Evolutionary conservation across 345 rosid species (phyloP).

Genomic region (Durio zibethinus): DNA sequence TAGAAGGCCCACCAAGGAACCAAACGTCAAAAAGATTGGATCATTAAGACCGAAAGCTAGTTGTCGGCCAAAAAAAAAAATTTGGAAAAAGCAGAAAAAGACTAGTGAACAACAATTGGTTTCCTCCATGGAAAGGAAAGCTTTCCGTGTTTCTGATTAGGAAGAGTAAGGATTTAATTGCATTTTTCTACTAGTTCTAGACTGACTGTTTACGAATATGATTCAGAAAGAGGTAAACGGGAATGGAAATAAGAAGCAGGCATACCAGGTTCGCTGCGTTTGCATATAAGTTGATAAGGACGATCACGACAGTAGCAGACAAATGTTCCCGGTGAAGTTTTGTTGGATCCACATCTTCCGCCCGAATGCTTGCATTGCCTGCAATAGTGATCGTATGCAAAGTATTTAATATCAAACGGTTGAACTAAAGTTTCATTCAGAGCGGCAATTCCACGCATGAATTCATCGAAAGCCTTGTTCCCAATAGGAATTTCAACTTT

Average conservation of each 20-base stretch:
- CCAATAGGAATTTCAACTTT: conserved; percentile 26
- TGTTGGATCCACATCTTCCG: conserved; percentile 47
- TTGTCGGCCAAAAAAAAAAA: background rate
- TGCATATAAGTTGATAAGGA: no score
- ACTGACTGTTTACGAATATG: no score
- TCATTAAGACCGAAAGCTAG: background rate
- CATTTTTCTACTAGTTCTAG: no score
- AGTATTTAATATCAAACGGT: no score
- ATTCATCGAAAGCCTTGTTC: no score
- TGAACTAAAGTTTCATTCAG: background rate
- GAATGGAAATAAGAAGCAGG: background rate
- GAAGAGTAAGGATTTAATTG: no score
- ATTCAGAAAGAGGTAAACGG: background rate
- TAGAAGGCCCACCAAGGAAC: background rate
- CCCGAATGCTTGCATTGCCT: conserved; percentile 11
- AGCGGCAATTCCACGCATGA: no score
- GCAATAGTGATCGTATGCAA: background rate
- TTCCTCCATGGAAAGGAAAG: background rate
- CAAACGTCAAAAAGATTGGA: background rate
- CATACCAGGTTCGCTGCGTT: no score
- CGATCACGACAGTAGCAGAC: no score
- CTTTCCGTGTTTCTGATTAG: background rate
- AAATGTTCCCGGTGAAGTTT: background rate
- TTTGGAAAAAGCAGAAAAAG: background rate
- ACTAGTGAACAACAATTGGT: background rate